phyloP scores from a whole-genome alignment of 805 yeast genomes.

The Candida ovalis region DNA sequence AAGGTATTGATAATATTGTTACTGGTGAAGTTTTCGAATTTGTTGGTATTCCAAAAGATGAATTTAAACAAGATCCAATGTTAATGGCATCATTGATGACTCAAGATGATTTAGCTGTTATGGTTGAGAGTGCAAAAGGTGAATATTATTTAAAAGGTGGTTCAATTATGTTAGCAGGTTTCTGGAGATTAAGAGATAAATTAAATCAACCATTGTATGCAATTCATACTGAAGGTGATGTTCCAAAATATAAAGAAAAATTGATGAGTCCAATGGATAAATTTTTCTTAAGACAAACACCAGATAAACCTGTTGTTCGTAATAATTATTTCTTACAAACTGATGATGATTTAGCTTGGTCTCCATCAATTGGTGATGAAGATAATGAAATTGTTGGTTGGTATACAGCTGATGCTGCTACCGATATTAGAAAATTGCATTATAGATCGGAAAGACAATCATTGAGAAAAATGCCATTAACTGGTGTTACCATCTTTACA shows the following conservation, averaged over 20 bases:
- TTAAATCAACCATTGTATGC: slow-evolving; percentile 48
- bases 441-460: slow-evolving; percentile 66
- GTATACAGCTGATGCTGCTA: slow-evolving; percentile 56
- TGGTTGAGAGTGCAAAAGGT: slow-evolving; percentile 59
- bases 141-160: slow-evolving; percentile 57
- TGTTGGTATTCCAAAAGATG: slow-evolving; percentile 25
- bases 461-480: slow-evolving; percentile 53
- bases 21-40: slow-evolving; percentile 51
- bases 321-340: slow-evolving; percentile 66
- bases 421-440: slow-evolving; percentile 41
- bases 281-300: slow-evolving; percentile 52
- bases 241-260: slow-evolving; percentile 59
- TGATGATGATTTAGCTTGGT: slow-evolving; percentile 62
- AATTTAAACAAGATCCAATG: slow-evolving; percentile 50
- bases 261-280: slow-evolving; percentile 62
- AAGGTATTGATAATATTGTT: slow-evolving; percentile 46
- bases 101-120: slow-evolving; percentile 66
- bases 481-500: slow-evolving; percentile 58
- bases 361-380: slow-evolving; percentile 59
- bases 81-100: slow-evolving; percentile 51
- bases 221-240: slow-evolving; percentile 65
- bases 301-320: slow-evolving; percentile 62
- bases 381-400: slow-evolving; percentile 51
- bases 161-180: slow-evolving; percentile 61
- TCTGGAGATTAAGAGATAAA: slow-evolving; percentile 66